Evolutionary conservation across 2,329 filamentous ascomycete species (phyloP).

Genomic region (Pseudocercospora eumusae): DNA sequence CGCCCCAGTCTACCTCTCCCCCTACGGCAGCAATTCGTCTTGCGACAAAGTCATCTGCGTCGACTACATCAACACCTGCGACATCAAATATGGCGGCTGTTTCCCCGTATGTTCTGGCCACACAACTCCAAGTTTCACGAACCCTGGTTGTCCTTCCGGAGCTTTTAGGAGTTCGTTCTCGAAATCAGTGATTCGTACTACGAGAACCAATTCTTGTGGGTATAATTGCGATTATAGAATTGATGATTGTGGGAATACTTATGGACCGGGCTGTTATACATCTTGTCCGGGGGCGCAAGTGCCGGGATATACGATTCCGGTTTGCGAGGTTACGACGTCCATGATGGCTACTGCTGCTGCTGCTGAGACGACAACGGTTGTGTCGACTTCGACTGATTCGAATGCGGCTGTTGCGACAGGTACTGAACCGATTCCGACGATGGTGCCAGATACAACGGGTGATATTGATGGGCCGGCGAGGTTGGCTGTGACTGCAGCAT

Average conservation of each 20-base stretch:
- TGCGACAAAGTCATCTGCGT: conserved; percentile 26
- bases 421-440: not conserved
- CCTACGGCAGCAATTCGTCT: not conserved
- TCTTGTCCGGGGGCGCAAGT: conserved; percentile 18
- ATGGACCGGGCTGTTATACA: conserved; percentile 29
- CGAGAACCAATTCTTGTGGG: conserved; percentile 18
- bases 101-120: conserved; percentile 27
- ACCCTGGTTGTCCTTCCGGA: conserved; percentile 23
- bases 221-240: conserved; percentile 25
- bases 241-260: conserved; percentile 29
- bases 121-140: conserved; percentile 29
- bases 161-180: conserved; percentile 14
- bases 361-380: not conserved
- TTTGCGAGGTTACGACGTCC: conserved; percentile 11
- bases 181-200: conserved; percentile 10
- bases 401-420: not conserved
- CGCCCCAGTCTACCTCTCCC: conserved; percentile 1
- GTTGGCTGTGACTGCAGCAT: not conserved
- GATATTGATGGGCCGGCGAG: not conserved
- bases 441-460: not conserved
- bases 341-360: not conserved
- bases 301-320: conserved; percentile 24
- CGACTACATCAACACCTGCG: conserved; percentile 34
- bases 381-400: not conserved
- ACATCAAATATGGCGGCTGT: conserved; percentile 31